phyloP scores from a whole-genome alignment of 2,329 filamentous ascomycete genomes.

The Orbilia brochopaga region DNA sequence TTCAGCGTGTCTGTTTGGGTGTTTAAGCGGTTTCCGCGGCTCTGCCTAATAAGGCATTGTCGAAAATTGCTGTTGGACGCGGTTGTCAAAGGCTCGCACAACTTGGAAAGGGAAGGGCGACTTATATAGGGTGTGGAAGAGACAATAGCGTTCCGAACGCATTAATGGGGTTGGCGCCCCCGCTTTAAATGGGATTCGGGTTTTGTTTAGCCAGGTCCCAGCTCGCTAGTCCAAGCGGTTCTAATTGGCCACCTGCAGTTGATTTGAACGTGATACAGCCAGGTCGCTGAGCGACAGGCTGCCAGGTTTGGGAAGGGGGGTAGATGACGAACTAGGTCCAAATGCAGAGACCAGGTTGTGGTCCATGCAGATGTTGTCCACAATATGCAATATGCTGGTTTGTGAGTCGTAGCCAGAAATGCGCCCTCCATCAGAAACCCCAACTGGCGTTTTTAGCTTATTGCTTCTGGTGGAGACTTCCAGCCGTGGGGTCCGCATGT shows the following conservation, averaged over 20 bases:
- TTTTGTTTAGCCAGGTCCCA: slow-evolving; percentile 42
- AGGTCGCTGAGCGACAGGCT: slow-evolving; percentile 43
- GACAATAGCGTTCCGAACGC: slow-evolving; percentile 34
- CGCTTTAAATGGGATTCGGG: slow-evolving; percentile 37
- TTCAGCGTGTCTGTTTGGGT: slow-evolving; percentile 4
- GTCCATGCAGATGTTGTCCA: slow-evolving; percentile 9
- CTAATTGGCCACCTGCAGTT: slow-evolving; percentile 48
- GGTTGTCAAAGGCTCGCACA: slow-evolving; percentile 41
- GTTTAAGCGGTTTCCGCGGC: slow-evolving; percentile 25
- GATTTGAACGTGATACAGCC: slow-evolving; percentile 48
- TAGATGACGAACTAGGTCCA: slow-evolving; percentile 39
- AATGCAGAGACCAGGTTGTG: slow-evolving; percentile 33
- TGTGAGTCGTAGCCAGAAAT: slow-evolving; percentile 14
- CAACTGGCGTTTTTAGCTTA: slow-evolving; percentile 18
- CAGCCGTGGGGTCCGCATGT: slow-evolving; percentile 29
- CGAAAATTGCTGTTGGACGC: slow-evolving; percentile 45
- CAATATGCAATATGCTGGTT: slow-evolving; percentile 1
- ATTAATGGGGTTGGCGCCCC: slow-evolving; percentile 27
- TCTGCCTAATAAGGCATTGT: slow-evolving; percentile 48
- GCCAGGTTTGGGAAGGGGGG: slow-evolving; percentile 22
- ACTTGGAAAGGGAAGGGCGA: slow-evolving; percentile 40
- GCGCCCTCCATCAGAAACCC: slow-evolving; percentile 20
- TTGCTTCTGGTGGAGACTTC: slow-evolving; percentile 24
- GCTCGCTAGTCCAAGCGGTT: slow-evolving; percentile 43
- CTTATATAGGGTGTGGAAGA: slow-evolving; percentile 39